phyloP scores from a whole-genome alignment of 2,329 filamentous ascomycete species.

The Hirsutella thompsonii region DNA sequence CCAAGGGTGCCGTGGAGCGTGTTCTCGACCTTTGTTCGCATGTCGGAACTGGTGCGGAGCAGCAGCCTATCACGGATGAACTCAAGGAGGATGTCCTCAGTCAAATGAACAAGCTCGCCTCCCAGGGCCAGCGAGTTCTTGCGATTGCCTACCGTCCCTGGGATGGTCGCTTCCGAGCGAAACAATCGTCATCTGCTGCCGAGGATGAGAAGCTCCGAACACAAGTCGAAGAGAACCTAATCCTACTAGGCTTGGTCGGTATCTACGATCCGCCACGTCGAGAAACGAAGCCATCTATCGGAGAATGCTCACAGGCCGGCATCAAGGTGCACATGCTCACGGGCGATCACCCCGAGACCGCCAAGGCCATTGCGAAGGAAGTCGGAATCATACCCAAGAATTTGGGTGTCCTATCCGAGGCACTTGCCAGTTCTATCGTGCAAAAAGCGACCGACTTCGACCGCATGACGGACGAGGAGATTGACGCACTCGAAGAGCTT shows the following conservation, averaged over 20 bases:
- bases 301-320: conserved; percentile 57
- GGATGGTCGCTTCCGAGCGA: conserved; percentile 32
- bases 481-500: conserved; percentile 61
- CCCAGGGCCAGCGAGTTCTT: conserved; percentile 59
- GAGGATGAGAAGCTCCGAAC: conserved; percentile 38
- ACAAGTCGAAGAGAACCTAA: conserved; percentile 53
- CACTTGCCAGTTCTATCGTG: conserved; percentile 55
- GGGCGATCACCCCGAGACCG: conserved; percentile 69
- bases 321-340: conserved; percentile 78
- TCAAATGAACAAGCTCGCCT: conserved; percentile 47
- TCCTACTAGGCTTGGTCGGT: conserved; percentile 69
- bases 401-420: conserved; percentile 42
- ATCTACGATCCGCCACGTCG: conserved; percentile 78
- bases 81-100: conserved; percentile 34
- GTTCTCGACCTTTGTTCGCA: conserved; percentile 42
- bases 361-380: conserved; percentile 64
- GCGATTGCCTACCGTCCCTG: conserved; percentile 54
- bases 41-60: conserved; percentile 28
- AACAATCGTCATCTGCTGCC: conserved; percentile 17
- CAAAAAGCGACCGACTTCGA: conserved; percentile 72
- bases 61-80: conserved; percentile 34
- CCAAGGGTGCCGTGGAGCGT: conserved; percentile 50
- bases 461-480: conserved; percentile 58
- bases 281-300: conserved; percentile 63
- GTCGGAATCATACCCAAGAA: conserved; percentile 64